These are phyloP conservation scores for Phytophthora lateralis DNA, from an alignment of 352 stramenopile genomes.

Conservation along the genomic window DNA sequence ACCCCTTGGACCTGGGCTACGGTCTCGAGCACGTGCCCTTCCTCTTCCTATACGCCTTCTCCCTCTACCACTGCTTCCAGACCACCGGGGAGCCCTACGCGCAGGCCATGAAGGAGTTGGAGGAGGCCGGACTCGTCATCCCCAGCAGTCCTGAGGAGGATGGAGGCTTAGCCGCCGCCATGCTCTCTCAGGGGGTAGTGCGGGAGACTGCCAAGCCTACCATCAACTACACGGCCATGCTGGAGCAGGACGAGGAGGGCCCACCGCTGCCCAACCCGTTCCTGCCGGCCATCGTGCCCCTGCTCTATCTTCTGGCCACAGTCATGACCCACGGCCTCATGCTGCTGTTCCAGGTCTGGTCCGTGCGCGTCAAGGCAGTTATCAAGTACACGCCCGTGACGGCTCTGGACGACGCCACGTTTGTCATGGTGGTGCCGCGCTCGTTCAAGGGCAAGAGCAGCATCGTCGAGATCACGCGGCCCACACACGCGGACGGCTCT, in stretches of 20 bases:
- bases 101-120: constrained; percentile 74
- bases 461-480: constrained; percentile 71
- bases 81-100: constrained; percentile 73
- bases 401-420: constrained; percentile 65
- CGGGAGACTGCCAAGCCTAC: constrained; percentile 48
- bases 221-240: constrained; percentile 67
- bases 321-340: constrained; percentile 87
- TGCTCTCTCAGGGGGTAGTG: constrained; percentile 72
- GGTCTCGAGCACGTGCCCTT: constrained; percentile 77
- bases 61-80: constrained; percentile 70
- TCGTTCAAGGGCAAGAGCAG: constrained; percentile 90
- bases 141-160: constrained; percentile 32
- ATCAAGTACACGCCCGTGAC: constrained; percentile 86
- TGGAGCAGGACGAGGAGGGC: constrained; percentile 59
- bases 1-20: constrained; percentile 64
- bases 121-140: constrained; percentile 63
- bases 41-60: constrained; percentile 70
- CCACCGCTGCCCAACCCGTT: constrained; percentile 90
- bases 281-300: constrained; percentile 87
- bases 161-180: constrained; percentile 68
- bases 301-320: constrained; percentile 85
- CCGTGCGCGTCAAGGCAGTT: constrained; percentile 73
- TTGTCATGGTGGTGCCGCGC: constrained; percentile 82
- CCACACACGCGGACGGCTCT: constrained; percentile 37
- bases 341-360: constrained; percentile 91